Base-by-base conservation (phyloP, 2,329 filamentous ascomycete species). In the Apiospora sp. region DNA sequence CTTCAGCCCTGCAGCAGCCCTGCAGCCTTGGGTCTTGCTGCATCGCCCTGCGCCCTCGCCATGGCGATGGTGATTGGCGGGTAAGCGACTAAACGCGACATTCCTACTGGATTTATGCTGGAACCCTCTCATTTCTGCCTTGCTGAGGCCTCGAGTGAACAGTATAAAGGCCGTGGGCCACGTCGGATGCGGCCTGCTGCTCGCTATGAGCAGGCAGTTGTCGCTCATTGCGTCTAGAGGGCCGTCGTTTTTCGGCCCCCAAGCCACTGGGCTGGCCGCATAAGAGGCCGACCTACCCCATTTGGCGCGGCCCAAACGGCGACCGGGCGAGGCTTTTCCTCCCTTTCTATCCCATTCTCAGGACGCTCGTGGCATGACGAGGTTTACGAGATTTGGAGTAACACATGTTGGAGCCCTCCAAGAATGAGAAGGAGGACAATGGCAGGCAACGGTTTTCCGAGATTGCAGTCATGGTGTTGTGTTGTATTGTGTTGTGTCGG, bases 291-390 rank as follows among this genome's bases (percentile, higher is more conserved):
- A 71, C 70, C 74, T 75, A 76, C 76, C 73, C 72, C 64, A 49
- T 61, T 71, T 19, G 73, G 51, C 73, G 73, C 74, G 78, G 72
- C 78, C 79, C 74, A 74, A 77, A 77, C 34, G 58, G 77, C 76
- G 79, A 75, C 79, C 75, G 75, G 71, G 74, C 76, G 72, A 78
- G 78, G 77, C 78, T 77, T 76, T 74, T 74, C n/a, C n/a, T 43
- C 67, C 51, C 24, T 34, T 69, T 58, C 58, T 13, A 41, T 37
- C 34, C 30, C 54, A 10, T 61, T 37, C 54, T 22, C 54, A 37
- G 7, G 27, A 58, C 51, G 51, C 51, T 58, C 51, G 51, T 58
- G 51, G 24, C 51, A 58, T 58, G 51, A 58, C 51, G 51, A 22
- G 51, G 34, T 16, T 58, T 58, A 58, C 51, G 51, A 22, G 51